Conservation (phyloP, 805 yeast species). For the Candida parachauliodes region DNA sequence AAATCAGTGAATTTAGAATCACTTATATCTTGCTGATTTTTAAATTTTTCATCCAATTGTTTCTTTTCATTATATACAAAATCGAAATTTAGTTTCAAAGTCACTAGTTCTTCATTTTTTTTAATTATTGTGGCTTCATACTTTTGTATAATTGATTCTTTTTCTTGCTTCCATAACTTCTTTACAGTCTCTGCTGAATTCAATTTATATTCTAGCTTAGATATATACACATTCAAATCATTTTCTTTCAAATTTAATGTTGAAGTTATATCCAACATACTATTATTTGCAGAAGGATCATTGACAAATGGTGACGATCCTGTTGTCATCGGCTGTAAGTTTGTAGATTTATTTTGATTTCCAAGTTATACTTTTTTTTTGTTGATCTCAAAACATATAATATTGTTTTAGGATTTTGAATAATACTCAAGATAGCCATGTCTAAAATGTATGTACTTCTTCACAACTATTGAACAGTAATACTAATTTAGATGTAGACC, state of each 20-base stretch:
- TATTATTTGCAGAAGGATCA: constrained; percentile 14
- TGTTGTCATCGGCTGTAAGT: too few species aligned
- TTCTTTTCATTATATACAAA: constrained; percentile 32
- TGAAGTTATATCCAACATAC: constrained; percentile 12
- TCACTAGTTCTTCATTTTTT: constrained; percentile 30
- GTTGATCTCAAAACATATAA: constrained; percentile 4
- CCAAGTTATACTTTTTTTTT: constrained; percentile 3
- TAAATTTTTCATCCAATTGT: constrained; percentile 27
- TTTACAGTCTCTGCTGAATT: constrained; percentile 31
- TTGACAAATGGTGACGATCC: constrained; percentile 28
- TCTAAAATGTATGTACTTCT: constrained; percentile 50
- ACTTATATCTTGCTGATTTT: constrained; percentile 28
- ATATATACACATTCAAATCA: constrained; percentile 10
- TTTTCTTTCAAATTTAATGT: constrained; percentile 15
- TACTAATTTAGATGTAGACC: too few species aligned
- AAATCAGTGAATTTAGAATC: constrained; percentile 16
- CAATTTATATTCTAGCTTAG: constrained; percentile 32
- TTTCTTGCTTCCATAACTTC: constrained; percentile 24
- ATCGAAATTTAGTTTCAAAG: constrained; percentile 34
- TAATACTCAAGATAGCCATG: constrained; percentile 24
- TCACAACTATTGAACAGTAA: background rate
- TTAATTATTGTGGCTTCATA: constrained; percentile 26
- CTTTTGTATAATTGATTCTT: constrained; percentile 18
- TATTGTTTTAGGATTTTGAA: constrained; percentile 1
- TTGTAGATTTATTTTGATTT: too few species aligned